A percentile compares a stretch with the other conserved stretches of the same genome.
These are phyloP conservation scores for Ceratocystis colombiana DNA, from an alignment of 2,329 filamentous ascomycete genomes.

Conservation along the genomic window DNA sequence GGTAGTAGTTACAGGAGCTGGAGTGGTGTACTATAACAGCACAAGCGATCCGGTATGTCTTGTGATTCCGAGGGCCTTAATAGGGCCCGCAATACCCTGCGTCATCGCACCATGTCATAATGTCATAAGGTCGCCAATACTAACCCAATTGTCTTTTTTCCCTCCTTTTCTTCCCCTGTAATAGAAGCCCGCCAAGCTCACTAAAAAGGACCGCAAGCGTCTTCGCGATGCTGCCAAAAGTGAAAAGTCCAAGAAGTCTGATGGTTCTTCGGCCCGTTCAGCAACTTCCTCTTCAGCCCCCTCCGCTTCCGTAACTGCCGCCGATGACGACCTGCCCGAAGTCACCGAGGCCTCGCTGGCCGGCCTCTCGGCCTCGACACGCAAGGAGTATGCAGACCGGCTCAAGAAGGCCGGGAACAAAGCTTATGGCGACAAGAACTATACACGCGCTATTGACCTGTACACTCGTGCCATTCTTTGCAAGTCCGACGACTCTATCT, in stretches of 20 bases:
- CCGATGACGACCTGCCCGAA: conserved; percentile 60
- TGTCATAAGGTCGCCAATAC: no score
- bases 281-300: conserved; percentile 19
- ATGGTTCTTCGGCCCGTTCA: conserved; percentile 17
- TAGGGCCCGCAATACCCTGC: no score
- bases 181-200: conserved; percentile 55
- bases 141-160: no score
- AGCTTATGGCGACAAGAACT: conserved; percentile 88
- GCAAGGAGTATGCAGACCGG: conserved; percentile 78
- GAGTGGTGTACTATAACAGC: conserved; percentile 78
- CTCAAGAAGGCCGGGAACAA: conserved; percentile 94
- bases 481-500: conserved; percentile 95
- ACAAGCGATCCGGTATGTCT: conserved; percentile 47
- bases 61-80: no score
- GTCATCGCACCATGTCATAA: no score
- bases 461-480: conserved; percentile 95
- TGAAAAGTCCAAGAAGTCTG: conserved; percentile 32
- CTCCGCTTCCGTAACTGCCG: conserved; percentile 34
- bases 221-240: conserved; percentile 47
- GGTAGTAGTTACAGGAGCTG: conserved; percentile 80
- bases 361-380: conserved; percentile 51
- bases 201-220: conserved; percentile 84
- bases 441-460: conserved; percentile 83
- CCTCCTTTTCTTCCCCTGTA: conserved; percentile 18
- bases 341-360: conserved; percentile 48